Percentiles rank a stretch among this genome's conserved stretches.
Evolutionary conservation across 768 basidiomycete genomes (phyloP).

Genomic region (Macrolepiota fuliginosa): DNA sequence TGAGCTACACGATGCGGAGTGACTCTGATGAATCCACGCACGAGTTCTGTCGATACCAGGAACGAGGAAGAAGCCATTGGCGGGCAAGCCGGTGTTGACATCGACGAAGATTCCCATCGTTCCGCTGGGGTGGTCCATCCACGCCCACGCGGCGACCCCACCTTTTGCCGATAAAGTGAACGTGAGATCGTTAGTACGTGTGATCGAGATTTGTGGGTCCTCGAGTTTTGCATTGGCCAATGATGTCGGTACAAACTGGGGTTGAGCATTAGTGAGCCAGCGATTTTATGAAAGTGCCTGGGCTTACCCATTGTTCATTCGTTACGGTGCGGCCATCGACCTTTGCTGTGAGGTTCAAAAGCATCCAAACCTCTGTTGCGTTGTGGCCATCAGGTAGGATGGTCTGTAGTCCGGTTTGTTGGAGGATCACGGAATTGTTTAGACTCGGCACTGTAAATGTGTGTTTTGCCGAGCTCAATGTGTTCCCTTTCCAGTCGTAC

Average conservation of each 20-base stretch:
- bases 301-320: constrained; percentile 51
- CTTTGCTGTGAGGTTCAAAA: constrained; percentile 46
- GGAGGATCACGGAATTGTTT: constrained; percentile 46
- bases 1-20: constrained; percentile 41
- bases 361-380: constrained; percentile 46
- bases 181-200: constrained; percentile 28
- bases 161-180: constrained; percentile 52
- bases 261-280: not conserved
- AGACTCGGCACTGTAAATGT: constrained; percentile 43
- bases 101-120: constrained; percentile 55
- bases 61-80: constrained; percentile 54
- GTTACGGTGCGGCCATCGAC: constrained; percentile 38
- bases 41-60: constrained; percentile 53
- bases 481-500: constrained; percentile 52
- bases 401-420: constrained; percentile 35
- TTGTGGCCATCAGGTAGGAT: constrained; percentile 44
- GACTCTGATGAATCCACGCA: constrained; percentile 23
- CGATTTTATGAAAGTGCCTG: not conserved
- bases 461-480: constrained; percentile 33
- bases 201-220: constrained; percentile 46
- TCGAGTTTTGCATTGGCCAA: constrained; percentile 44
- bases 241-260: constrained; percentile 51
- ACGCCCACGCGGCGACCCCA: constrained; percentile 57
- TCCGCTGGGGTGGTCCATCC: constrained; percentile 57
- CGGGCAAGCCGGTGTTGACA: constrained; percentile 33